These are phyloP conservation scores for Plectosphaerella sp. DNA, from an alignment of 2,329 filamentous ascomycete genomes.

Conservation along the genomic window DNA sequence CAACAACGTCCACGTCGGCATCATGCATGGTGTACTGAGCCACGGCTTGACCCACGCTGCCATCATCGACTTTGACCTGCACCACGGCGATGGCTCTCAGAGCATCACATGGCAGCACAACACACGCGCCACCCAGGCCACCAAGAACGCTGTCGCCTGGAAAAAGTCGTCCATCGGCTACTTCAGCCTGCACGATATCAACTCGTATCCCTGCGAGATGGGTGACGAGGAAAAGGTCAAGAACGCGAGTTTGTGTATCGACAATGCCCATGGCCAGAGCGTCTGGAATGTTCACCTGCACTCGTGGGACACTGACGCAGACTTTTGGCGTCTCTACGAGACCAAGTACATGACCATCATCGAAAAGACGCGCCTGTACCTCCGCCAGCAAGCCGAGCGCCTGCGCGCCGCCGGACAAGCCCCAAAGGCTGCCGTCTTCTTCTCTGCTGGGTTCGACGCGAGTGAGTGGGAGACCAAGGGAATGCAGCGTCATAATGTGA, in stretches of 20 bases:
- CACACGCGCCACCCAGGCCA: conserved; percentile 54
- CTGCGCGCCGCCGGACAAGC: conserved; percentile 53
- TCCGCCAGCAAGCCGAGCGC: conserved; percentile 67
- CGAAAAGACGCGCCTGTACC: conserved; percentile 73
- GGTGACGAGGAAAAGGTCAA: conserved; percentile 93
- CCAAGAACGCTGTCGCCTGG: conserved; percentile 68
- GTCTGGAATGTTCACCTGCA: conserved; percentile 96
- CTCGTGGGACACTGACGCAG: conserved; percentile 73
- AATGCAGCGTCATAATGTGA: conserved; percentile 95
- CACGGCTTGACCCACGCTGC: conserved; percentile 91
- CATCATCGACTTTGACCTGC: conserved; percentile 87
- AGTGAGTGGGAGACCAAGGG: conserved; percentile 88
- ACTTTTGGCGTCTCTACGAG: conserved; percentile 89
- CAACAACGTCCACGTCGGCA: conserved; percentile 96
- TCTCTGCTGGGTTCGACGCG: conserved; percentile 95
- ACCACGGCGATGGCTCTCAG: conserved; percentile 95
- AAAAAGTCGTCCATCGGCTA: conserved; percentile 90
- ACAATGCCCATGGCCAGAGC: conserved; percentile 88
- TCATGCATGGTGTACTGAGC: conserved; percentile 79
- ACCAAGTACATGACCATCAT: conserved; percentile 71
- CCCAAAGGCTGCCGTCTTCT: conserved; percentile 83
- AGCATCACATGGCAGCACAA: conserved; percentile 92
- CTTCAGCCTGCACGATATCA: conserved; percentile 96
- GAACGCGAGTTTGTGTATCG: conserved; percentile 90
- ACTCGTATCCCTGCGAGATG: conserved; percentile 92